phyloP scores from a whole-genome alignment of 2,329 filamentous ascomycete species.

The Xylaria hypoxylon region DNA sequence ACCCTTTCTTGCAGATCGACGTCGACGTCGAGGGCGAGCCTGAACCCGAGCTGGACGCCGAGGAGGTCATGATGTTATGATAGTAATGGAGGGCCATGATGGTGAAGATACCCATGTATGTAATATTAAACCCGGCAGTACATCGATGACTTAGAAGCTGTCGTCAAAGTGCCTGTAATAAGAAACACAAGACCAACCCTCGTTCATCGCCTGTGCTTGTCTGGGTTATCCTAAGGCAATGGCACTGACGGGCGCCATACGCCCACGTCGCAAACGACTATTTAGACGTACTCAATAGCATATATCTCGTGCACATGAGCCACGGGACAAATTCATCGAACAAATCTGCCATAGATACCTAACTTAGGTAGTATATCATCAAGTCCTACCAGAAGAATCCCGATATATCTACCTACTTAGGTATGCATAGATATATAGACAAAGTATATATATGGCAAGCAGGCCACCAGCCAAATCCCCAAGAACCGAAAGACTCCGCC shows the following conservation, averaged over 20 bases:
- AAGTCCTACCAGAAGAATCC: not conserved
- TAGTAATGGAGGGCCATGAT: conserved; percentile 1
- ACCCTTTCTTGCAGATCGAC: conserved; percentile 72
- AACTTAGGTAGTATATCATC: not conserved
- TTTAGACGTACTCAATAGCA: no score
- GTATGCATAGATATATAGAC: not conserved
- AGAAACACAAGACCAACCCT: not conserved
- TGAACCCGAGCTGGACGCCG: conserved; percentile 44
- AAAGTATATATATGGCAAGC: not conserved
- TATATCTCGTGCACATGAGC: not conserved
- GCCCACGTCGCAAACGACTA: no score
- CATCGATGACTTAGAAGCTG: not conserved
- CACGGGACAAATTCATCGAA: not conserved
- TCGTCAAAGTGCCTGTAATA: not conserved
- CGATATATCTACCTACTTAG: not conserved
- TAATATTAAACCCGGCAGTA: conserved; percentile 8
- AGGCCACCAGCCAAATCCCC: not conserved
- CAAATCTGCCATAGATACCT: not conserved
- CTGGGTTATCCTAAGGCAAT: not conserved
- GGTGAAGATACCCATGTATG: conserved; percentile 32
- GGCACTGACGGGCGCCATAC: no score
- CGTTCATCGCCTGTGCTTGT: not conserved
- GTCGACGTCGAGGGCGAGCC: conserved; percentile 49
- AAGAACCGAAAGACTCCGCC: not conserved
- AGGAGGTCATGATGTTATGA: conserved; percentile 57